Evolutionary conservation across 305 asterid species (phyloP).

Genomic region (Withania somnifera): DNA sequence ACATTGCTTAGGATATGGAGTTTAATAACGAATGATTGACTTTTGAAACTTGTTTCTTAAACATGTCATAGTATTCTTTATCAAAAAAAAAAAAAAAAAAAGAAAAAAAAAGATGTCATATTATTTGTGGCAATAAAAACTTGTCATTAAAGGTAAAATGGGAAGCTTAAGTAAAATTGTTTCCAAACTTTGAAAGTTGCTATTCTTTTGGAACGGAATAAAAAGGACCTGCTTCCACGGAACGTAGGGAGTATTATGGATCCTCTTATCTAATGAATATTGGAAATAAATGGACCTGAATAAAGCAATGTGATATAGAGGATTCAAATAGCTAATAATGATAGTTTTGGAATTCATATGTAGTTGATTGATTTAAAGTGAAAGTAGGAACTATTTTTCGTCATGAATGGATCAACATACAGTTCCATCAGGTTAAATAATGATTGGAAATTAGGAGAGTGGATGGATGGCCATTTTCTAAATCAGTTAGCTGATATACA

Average conservation of each 20-base stretch:
- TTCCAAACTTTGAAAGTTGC: background rate
- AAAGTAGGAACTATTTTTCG: background rate
- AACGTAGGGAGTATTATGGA: background rate
- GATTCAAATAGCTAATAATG: background rate
- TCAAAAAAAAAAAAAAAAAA: no score
- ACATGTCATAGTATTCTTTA: background rate
- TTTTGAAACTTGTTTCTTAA: background rate
- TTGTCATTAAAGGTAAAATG: background rate
- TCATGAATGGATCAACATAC: background rate
- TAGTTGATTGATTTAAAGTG: background rate
- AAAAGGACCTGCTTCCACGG: background rate
- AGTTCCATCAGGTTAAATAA: background rate
- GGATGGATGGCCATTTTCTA: background rate
- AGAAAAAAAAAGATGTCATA: background rate
- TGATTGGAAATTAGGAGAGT: background rate
- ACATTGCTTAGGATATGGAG: background rate
- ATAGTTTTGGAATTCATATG: background rate
- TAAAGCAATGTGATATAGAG: background rate
- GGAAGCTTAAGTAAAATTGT: background rate
- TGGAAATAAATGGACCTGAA: background rate
- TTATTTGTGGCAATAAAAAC: background rate
- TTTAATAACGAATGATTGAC: background rate
- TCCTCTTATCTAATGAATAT: background rate
- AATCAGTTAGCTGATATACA: background rate
- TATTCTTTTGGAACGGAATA: background rate